phyloP scores from a whole-genome alignment of 805 yeast genomes.

The Lipomyces oligophaga region DNA sequence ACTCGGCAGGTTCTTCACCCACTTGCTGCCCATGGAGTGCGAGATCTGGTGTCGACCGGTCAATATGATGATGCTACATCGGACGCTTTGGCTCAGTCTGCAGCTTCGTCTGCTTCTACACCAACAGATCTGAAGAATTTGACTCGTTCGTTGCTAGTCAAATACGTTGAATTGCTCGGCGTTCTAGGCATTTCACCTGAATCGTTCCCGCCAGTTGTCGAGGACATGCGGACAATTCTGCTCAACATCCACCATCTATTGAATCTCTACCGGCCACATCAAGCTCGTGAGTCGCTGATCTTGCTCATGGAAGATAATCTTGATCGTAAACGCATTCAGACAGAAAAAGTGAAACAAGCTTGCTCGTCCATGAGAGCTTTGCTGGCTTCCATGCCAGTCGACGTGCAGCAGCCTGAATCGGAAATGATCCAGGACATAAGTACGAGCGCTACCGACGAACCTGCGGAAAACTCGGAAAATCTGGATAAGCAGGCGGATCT shows the following conservation, averaged over 20 bases:
- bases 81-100: no score
- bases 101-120: conserved; percentile 32
- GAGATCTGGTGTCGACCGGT: conserved; percentile 58
- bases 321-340: conserved; percentile 55
- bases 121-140: conserved; percentile 72
- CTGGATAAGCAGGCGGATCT: no score
- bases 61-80: no score
- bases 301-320: conserved; percentile 69
- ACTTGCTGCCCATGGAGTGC: conserved; percentile 70
- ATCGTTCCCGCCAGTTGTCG: conserved; percentile 59
- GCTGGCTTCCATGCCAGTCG: no score
- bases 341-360: conserved; percentile 44
- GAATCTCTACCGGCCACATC: conserved; percentile 93
- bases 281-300: conserved; percentile 83
- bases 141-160: conserved; percentile 70
- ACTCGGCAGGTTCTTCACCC: conserved; percentile 68
- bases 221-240: conserved; percentile 71
- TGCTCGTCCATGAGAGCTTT: conserved; percentile 41
- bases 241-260: conserved; percentile 88
- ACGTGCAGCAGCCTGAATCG: no score
- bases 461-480: no score
- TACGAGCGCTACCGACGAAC: no score
- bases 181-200: conserved; percentile 70
- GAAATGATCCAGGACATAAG: no score
- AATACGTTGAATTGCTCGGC: conserved; percentile 79